phyloP scores from a whole-genome alignment of 352 stramenopile species.

The Phytophthora ohioensis region DNA sequence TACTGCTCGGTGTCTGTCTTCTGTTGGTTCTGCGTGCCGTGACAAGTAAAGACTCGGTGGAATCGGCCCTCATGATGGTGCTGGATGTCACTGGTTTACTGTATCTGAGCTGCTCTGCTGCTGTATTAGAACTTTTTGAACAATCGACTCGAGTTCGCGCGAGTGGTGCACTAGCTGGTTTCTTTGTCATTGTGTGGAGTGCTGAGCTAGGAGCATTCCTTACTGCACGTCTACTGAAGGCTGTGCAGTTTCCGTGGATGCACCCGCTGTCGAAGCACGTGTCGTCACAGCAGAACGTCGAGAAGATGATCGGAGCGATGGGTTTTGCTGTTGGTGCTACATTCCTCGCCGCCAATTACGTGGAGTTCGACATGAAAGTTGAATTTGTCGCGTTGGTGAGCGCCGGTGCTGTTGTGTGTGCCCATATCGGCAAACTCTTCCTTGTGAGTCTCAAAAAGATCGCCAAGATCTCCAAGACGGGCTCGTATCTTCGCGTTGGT shows the following conservation, averaged over 20 bases:
- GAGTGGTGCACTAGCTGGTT: slow-evolving; percentile 48
- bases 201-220: slow-evolving; percentile 63
- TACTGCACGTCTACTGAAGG: slow-evolving; percentile 56
- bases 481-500: slow-evolving; percentile 57
- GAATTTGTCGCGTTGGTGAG: slow-evolving; percentile 43
- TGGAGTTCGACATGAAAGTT: slow-evolving; percentile 51
- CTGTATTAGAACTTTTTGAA: slow-evolving; percentile 61
- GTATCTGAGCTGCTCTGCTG: slow-evolving; percentile 54
- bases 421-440: slow-evolving; percentile 67
- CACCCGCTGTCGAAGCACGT: slow-evolving; percentile 58
- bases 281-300: slow-evolving; percentile 66
- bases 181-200: slow-evolving; percentile 68
- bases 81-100: slow-evolving; percentile 62
- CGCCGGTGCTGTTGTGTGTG: slow-evolving; percentile 45
- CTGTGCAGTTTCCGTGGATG: slow-evolving; percentile 60
- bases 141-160: slow-evolving; percentile 37
- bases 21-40: slow-evolving; percentile 58
- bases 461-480: slow-evolving; percentile 52
- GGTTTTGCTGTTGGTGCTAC: slow-evolving; percentile 46
- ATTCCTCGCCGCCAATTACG: slow-evolving; percentile 39
- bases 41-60: slow-evolving; percentile 70
- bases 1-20: slow-evolving; percentile 50
- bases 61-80: slow-evolving; percentile 64
- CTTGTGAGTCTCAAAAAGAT: slow-evolving; percentile 74
- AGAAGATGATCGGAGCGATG: slow-evolving; percentile 63